A percentile compares a stretch with the other conserved stretches of the same genome.
Evolutionary conservation across 257 asterid genomes (phyloP).

Genomic region (Galeopsis tetrahit): DNA sequence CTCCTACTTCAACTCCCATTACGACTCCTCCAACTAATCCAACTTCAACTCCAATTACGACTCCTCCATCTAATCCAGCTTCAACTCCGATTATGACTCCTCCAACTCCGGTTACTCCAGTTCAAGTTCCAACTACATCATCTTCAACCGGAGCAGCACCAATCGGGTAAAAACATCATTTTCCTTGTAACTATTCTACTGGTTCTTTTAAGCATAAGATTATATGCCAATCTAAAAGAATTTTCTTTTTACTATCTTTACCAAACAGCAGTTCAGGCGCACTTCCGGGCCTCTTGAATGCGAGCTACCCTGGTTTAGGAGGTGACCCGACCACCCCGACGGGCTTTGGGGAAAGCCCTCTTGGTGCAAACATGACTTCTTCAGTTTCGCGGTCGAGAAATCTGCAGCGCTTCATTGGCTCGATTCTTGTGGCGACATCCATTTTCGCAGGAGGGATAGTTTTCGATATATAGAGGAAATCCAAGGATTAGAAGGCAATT

Average conservation of each 20-base stretch:
- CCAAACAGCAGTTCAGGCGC: constrained; percentile 50
- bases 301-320: constrained; percentile 57
- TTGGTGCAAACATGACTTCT: constrained; percentile 34
- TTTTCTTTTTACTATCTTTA: not conserved
- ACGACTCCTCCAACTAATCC: constrained; percentile 26
- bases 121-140: constrained; percentile 48
- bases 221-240: constrained; percentile 4
- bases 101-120: constrained; percentile 27
- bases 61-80: constrained; percentile 19
- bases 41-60: constrained; percentile 3
- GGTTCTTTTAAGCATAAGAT: not conserved
- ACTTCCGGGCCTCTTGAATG: constrained; percentile 53
- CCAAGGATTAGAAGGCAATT: constrained; percentile 24
- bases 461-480: constrained; percentile 31
- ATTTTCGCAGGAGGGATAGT: constrained; percentile 38
- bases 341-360: constrained; percentile 51
- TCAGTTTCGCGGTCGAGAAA: constrained; percentile 48
- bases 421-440: constrained; percentile 44
- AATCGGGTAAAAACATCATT: constrained; percentile 49
- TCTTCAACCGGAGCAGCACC: constrained; percentile 57
- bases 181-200: not conserved
- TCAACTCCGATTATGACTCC: constrained; percentile 20
- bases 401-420: constrained; percentile 50
- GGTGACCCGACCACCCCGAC: constrained; percentile 40
- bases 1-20: constrained; percentile 34